A percentile compares a stretch with the other conserved stretches of the same genome.
phyloP scores from a whole-genome alignment of 768 basidiomycete genomes.

The Melanogaster broomeanus region DNA sequence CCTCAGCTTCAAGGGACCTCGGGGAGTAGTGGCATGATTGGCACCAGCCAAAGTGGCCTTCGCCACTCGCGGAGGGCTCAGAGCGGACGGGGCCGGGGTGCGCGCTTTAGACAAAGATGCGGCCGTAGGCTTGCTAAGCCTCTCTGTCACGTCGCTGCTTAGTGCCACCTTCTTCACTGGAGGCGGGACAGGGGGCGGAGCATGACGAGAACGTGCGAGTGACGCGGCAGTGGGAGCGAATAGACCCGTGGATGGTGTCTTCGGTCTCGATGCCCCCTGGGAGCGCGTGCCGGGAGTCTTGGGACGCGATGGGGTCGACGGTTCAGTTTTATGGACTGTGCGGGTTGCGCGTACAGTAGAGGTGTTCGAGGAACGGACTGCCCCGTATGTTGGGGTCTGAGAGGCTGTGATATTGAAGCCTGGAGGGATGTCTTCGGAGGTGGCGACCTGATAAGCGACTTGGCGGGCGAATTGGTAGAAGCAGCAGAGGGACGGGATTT shows the following conservation, averaged over 20 bases:
- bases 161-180: constrained; percentile 57
- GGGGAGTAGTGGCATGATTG: constrained; percentile 25
- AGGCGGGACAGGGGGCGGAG: constrained; percentile 44
- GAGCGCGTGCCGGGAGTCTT: constrained; percentile 35
- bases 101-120: constrained; percentile 69
- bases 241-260: constrained; percentile 65
- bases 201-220: constrained; percentile 66
- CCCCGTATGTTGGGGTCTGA: constrained; percentile 43
- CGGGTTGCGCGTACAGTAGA: constrained; percentile 30
- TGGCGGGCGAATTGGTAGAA: constrained; percentile 18
- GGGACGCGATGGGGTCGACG: constrained; percentile 35
- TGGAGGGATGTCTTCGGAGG: constrained; percentile 32
- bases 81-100: constrained; percentile 18
- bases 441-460: constrained; percentile 26
- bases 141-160: constrained; percentile 56
- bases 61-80: constrained; percentile 26
- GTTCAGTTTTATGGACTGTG: constrained; percentile 28
- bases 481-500: constrained; percentile 29
- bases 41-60: constrained; percentile 32
- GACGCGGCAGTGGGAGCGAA: constrained; percentile 86
- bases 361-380: constrained; percentile 38
- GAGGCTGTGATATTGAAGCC: constrained; percentile 38
- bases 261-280: constrained; percentile 40
- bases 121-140: constrained; percentile 82
- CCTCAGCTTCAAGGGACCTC: constrained; percentile 30